Conservation (phyloP, 2,329 filamentous ascomycete genomes). For the Pseudogymnoascus sp. region DNA sequence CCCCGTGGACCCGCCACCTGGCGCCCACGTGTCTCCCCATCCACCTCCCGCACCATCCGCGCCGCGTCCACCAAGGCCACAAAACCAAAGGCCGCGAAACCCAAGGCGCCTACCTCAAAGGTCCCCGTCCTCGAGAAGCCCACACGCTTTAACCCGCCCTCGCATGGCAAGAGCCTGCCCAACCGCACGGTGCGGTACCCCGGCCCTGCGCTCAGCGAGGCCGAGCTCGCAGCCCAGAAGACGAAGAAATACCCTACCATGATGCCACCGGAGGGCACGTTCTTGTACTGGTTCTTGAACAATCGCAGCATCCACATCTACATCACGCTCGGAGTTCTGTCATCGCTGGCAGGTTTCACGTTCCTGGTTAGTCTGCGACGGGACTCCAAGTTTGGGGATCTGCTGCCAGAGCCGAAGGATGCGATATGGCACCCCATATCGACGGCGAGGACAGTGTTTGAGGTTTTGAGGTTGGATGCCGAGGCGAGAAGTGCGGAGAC, state of each 20-base stretch:
- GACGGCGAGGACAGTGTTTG: constrained; percentile 55
- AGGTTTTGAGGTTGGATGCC: constrained; percentile 70
- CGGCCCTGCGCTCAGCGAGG: constrained; percentile 58
- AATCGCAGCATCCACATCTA: constrained; percentile 67
- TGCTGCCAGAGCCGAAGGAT: constrained; percentile 64
- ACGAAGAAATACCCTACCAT: constrained; percentile 75
- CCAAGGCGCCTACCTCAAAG: constrained; percentile 31
- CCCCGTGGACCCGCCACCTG: constrained; percentile 52
- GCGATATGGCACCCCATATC: constrained; percentile 62
- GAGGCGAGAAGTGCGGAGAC: constrained; percentile 61
- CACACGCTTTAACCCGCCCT: constrained; percentile 83
- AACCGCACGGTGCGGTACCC: constrained; percentile 54
- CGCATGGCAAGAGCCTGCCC: constrained; percentile 65
- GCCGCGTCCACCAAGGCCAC: constrained; percentile 29
- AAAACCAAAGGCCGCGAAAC: constrained; percentile 15
- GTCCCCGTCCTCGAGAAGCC: constrained; percentile 75
- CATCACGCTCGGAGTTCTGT: constrained; percentile 55
- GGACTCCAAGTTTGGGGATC: constrained; percentile 70
- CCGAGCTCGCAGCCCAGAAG: constrained; percentile 58
- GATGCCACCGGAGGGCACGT: constrained; percentile 76
- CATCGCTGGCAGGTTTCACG: constrained; percentile 59
- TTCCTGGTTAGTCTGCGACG: constrained; percentile 71
- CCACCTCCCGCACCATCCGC: constrained; percentile 19
- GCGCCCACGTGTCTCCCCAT: constrained; percentile 31
- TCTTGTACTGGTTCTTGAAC: constrained; percentile 77